A percentile compares a stretch with the other conserved stretches of the same genome.
Conservation (phyloP, 2,329 filamentous ascomycete species). For the Ophiostoma pallidulum region DNA sequence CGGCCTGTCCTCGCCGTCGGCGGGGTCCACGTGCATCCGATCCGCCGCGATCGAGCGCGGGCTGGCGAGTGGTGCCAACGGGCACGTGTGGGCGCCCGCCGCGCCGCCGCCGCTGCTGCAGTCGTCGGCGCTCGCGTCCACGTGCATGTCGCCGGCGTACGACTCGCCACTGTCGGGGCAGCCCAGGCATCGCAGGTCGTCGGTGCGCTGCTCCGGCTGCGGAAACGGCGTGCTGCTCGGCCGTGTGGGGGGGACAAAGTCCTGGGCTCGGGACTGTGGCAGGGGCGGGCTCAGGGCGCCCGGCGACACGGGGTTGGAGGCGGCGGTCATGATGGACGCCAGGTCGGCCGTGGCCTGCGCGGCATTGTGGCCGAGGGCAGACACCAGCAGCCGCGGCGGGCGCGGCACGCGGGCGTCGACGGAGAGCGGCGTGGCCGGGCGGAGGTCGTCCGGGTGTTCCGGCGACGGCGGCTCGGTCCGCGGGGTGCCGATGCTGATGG, state of each 20-base stretch:
- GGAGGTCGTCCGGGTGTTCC: not conserved
- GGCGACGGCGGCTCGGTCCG: slow-evolving; percentile 4
- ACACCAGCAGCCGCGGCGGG: slow-evolving; percentile 16
- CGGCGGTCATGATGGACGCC: slow-evolving; percentile 35
- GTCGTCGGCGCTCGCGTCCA: not conserved
- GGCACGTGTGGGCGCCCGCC: too few relatives aligned
- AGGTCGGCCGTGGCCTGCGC: slow-evolving; percentile 32
- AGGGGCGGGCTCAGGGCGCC: slow-evolving; percentile 43
- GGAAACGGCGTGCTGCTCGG: slow-evolving; percentile 54
- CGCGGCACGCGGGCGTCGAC: slow-evolving; percentile 18
- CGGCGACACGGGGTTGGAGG: slow-evolving; percentile 47
- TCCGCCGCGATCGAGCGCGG: not conserved
- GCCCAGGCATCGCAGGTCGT: slow-evolving; percentile 32
- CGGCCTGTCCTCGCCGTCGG: not conserved
- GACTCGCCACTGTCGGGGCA: slow-evolving; percentile 21
- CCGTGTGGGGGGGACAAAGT: slow-evolving; percentile 41
- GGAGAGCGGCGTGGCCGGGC: slow-evolving; percentile 1
- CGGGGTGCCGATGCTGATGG: too few relatives aligned
- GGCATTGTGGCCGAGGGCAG: slow-evolving; percentile 25
- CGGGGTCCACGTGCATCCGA: not conserved
- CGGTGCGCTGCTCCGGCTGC: slow-evolving; percentile 40
- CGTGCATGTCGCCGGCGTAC: slow-evolving; percentile 20
- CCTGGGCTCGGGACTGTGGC: slow-evolving; percentile 36
- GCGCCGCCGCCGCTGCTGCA: too few relatives aligned
- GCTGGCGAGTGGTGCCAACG: too few relatives aligned